phyloP scores from a whole-genome alignment of 2,329 filamentous ascomycete species.

The Pseudogymnoascus sp. region DNA sequence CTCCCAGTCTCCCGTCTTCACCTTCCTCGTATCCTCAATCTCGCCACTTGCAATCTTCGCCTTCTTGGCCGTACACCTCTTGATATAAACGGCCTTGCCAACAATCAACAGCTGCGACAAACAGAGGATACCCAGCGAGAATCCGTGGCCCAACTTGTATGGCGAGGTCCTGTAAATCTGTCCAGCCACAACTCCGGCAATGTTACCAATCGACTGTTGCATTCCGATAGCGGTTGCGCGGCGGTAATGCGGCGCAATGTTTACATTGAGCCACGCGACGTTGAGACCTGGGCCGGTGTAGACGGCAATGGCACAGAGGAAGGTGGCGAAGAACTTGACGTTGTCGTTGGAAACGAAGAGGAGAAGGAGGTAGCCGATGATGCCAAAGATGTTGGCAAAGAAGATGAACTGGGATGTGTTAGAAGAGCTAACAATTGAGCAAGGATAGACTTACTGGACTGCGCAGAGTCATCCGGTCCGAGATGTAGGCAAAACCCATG shows the following conservation, averaged over 20 bases:
- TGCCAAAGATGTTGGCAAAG: slow-evolving; percentile 34
- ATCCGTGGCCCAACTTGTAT: slow-evolving; percentile 19
- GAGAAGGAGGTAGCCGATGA: slow-evolving; percentile 42
- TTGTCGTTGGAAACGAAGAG: slow-evolving; percentile 40
- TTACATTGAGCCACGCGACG: slow-evolving; percentile 18
- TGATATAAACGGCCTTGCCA: slow-evolving; percentile 36
- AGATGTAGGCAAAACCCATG: slow-evolving; percentile 36
- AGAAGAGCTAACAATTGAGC: neutral
- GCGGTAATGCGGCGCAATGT: slow-evolving; percentile 33
- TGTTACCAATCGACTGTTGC: slow-evolving; percentile 28
- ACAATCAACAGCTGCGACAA: slow-evolving; percentile 28
- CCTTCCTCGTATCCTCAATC: slow-evolving; percentile 35
- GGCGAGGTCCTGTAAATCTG: slow-evolving; percentile 20
- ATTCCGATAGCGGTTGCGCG: slow-evolving; percentile 39
- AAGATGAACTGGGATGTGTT: slow-evolving; percentile 27
- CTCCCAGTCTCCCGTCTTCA: slow-evolving; percentile 39
- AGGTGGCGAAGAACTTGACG: slow-evolving; percentile 42
- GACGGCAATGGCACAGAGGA: slow-evolving; percentile 29
- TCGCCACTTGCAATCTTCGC: slow-evolving; percentile 34
- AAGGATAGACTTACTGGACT: neutral
- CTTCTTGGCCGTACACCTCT: slow-evolving; percentile 33
- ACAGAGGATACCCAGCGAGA: slow-evolving; percentile 16
- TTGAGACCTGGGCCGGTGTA: slow-evolving; percentile 12
- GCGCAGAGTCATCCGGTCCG: slow-evolving; percentile 32
- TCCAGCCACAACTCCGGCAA: slow-evolving; percentile 29